Conservation (phyloP, 441 rosid genomes). For the Populus trichocarpa region DNA sequence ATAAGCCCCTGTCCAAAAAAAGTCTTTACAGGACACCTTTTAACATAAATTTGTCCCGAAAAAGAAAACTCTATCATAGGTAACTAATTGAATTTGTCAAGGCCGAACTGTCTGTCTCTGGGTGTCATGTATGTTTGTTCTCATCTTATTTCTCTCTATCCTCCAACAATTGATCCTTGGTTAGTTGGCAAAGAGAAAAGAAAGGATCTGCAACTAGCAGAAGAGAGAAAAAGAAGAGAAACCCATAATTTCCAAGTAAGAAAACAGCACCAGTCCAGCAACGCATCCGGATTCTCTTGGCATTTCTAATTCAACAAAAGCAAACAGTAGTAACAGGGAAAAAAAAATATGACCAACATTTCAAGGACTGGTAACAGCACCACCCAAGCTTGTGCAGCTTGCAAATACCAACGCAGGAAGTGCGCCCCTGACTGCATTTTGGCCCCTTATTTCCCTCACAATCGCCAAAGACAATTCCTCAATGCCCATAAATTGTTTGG, state of each 20-base stretch:
- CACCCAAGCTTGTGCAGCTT: slow-evolving; percentile 94
- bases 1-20: too few relatives aligned
- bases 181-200: slow-evolving; percentile 40
- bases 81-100: too few relatives aligned
- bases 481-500: slow-evolving; percentile 95
- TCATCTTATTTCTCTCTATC: too few relatives aligned
- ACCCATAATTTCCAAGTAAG: slow-evolving; percentile 15
- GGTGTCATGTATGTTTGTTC: not conserved
- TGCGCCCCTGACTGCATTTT: slow-evolving; percentile 91
- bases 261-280: slow-evolving; percentile 49
- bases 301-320: slow-evolving; percentile 2
- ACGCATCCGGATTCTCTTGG: slow-evolving; percentile 54
- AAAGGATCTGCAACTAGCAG: slow-evolving; percentile 25
- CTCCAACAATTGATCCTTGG: not conserved
- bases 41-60: too few relatives aligned
- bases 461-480: slow-evolving; percentile 75
- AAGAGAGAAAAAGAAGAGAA: slow-evolving; percentile 1
- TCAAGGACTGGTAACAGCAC: slow-evolving; percentile 30
- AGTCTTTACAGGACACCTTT: too few relatives aligned
- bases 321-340: slow-evolving; percentile 7
- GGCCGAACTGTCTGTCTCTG: not conserved
- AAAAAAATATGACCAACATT: slow-evolving; percentile 22
- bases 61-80: too few relatives aligned
- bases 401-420: slow-evolving; percentile 94
- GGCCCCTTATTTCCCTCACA: slow-evolving; percentile 91